Evolutionary conservation across 1,284 basidiomycete genomes (phyloP), one percentile per base, ranked within the genome.

Genomic region (Albatrellus sp.): DNA sequence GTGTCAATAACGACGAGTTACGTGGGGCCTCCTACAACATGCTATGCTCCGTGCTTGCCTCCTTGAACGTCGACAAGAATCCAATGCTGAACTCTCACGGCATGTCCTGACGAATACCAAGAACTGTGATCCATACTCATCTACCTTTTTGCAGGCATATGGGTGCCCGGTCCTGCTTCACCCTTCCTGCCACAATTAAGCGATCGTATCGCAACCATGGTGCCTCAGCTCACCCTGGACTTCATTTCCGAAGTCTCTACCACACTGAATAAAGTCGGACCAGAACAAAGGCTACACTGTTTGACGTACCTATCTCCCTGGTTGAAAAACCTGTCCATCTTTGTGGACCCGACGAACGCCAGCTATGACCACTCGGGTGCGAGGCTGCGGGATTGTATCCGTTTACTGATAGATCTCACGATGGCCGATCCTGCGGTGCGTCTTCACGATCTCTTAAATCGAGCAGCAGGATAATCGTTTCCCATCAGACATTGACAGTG

Each of bases 231-330:
- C 37, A 91, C 90, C 0, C 67, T 93, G 16, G 89, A 92, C 59
- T 89, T 93, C 63, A 68, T 93, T 45, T 77, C 79, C 16, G 90
- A 92, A 62, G 84, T 91, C 41, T 76, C 77, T 24, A 69, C 74
- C 3, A 70, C 74, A 20, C 73, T 86, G 60, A 72, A 77, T 46
- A 77, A 76, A 57, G 54, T 63, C 3, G 60, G 66, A 5, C 60
- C 59, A 2, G 49, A 72, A 1, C 78, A 80, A 46, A 77, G 80
- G 44, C 74, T 86, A 24, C 74, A 73, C 44, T 89, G 80, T 54
- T 60, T 91, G 14, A 77, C 83, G 48, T 91, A 90, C 55, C 72
- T 92, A 65, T 75, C 73, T 37, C 88, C 90, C 2, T 94, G 90
- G 90, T 71, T 93, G 39, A 78, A 73, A 58, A 91, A 92, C 55